Evolutionary conservation across 2,329 filamentous ascomycete species (phyloP), one percentile per base, ranked within the genome.

Genomic region (Fusarium nematophilum): DNA sequence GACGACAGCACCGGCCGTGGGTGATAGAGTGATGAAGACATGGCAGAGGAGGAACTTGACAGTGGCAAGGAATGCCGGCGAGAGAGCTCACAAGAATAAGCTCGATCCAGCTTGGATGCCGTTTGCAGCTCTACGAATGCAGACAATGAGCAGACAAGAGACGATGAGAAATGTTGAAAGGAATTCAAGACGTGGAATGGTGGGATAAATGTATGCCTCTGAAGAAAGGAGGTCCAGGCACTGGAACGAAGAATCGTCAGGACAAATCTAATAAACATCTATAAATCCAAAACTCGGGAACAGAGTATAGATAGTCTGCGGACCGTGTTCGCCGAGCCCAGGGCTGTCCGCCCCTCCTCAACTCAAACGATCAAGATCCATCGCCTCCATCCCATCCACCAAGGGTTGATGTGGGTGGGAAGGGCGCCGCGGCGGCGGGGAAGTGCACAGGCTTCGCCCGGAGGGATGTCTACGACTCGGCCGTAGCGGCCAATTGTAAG

Each of bases 1-100:
- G 80, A 81, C 43, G 82, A 77, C 62, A 84, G 73, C 59, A 83
- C 76, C 34, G 81, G 79, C 61, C 79, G 76, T 45, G 76, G 73
- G 58, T 77, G 73, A 62, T 77, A 77, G 63, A 77, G 66, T 59
- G 73, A 70, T 57, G 72, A 77, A 65, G 75, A 71, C 74, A 75
- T 78, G 59, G 62, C 63, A 59, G 55, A 65, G 43, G 30, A 34
- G 43, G 29, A 53, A 48, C 46, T 59, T 49, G 44, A 44, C 40
- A 37, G 52, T 51, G 59, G 54, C 49, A 62, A 73, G 69, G 72
- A 73, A 74, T 75, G 72, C 66, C 69, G 57, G 64, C 64, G 61
- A 66, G 51, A 65, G 57, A 59, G 65, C 65, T 66, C 57, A 68
- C 60, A 59, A 67, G 57, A 62, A 69, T 57, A 68, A 59, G 58